Base-by-base conservation (phyloP, 1,284 basidiomycete species). In the Leccinum angustisporum region DNA sequence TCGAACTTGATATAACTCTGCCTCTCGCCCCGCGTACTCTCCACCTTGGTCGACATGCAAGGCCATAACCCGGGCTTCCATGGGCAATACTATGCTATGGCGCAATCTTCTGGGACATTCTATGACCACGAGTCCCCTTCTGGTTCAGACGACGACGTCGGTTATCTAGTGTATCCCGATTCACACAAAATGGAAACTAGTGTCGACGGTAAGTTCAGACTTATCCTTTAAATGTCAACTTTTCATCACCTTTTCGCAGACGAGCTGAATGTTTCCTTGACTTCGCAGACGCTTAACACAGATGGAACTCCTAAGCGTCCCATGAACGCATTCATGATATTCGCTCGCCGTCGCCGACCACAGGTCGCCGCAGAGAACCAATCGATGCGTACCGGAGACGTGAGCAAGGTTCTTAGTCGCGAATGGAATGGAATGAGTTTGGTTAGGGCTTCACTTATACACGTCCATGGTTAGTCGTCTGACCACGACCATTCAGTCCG, bases 241-340 rank as follows among this genome's bases (percentile, higher is more conserved):
- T 58, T 56, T 31, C 52, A 65, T 68, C 59, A 70, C 58, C 56
- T 58, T 57, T 57, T 63, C 27, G 50, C 57, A 83, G 81, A 83
- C 48, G 83, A 84, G 63, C 68, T 79, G 46, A 81, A 85, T 67
- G 70, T 78, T 59, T 77, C 85, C 2, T 76, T 92, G 69, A 92
- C 86, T 16, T 83, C 83, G 4, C 91, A 93, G 76, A 86, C 88
- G 16, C 80, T 93, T 61, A 93, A 93, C 72, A 80, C 89, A 1
- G 91, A 93, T 70, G 91, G 91, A 36, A 92, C 91, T 50, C 91
- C 91, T 27, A 91, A 91, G 72, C 85, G 91, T 11, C 91, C 91
- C 48, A 93, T 93, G 91, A 93, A 93, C 73, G 91, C 91, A 27
- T 93, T 93, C 77, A 93, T 93, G 91, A 93, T 93, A 63, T 93